Percentiles rank a stretch among this genome's conserved stretches.
Evolutionary conservation across 1,284 basidiomycete genomes (phyloP).

Genomic region (Ustilago cynodontis): DNA sequence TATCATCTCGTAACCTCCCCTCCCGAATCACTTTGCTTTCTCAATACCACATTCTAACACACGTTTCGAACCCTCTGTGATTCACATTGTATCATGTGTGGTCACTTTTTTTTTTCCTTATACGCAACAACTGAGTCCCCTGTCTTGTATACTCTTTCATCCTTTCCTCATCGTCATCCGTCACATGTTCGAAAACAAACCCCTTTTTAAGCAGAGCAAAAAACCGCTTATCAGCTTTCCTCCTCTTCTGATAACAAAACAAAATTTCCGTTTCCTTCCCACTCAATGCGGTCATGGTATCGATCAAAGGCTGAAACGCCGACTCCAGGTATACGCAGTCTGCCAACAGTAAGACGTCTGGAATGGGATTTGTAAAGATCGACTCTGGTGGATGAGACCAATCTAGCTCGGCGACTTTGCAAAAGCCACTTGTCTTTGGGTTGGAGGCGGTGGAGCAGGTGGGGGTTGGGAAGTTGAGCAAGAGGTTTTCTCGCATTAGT

Average conservation of each 20-base stretch:
- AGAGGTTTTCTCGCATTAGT: conserved; percentile 60
- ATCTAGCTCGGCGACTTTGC: conserved; percentile 19
- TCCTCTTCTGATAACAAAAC: conserved; percentile 92
- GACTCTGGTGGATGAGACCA: conserved; percentile 67
- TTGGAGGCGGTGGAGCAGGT: not conserved
- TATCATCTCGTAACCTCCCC: conserved; percentile 21
- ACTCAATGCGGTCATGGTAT: conserved; percentile 80
- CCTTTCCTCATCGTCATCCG: conserved; percentile 57
- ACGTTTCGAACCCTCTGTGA: not conserved
- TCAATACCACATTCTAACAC: not conserved
- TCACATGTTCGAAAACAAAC: conserved; percentile 82
- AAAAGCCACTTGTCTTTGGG: not conserved
- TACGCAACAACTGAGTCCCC: conserved; percentile 57
- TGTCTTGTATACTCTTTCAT: conserved; percentile 52
- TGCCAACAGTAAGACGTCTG: conserved; percentile 74
- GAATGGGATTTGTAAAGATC: conserved; percentile 66
- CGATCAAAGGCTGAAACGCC: conserved; percentile 86
- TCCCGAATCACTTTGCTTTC: too few species aligned
- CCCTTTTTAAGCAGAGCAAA: conserved; percentile 83
- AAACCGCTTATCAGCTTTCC: conserved; percentile 93
- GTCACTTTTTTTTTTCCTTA: too few species aligned
- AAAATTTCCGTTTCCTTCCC: conserved; percentile 73
- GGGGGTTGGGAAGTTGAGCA: conserved; percentile 45
- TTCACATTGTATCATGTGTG: too few species aligned
- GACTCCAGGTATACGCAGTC: conserved; percentile 94